Conservation (phyloP, 2,329 filamentous ascomycete species). For the Phialemoniopsis sp. region DNA sequence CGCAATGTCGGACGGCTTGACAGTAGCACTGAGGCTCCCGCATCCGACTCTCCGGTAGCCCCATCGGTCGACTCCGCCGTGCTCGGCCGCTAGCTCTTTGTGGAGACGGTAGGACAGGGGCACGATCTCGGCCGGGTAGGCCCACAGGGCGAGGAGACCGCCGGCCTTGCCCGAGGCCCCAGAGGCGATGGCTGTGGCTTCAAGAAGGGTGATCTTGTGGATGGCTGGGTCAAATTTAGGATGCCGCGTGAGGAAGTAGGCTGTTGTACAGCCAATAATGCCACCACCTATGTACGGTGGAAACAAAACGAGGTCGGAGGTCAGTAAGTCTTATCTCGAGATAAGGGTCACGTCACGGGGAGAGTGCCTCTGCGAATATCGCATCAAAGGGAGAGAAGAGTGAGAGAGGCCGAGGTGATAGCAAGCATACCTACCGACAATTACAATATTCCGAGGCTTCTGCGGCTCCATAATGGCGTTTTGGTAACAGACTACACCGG, state of each 20-base stretch:
- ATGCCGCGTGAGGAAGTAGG: constrained; percentile 88
- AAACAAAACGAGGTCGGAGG: too few relatives aligned
- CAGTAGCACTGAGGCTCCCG: constrained; percentile 47
- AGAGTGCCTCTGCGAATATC: too few relatives aligned
- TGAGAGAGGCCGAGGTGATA: background rate
- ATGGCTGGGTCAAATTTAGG: constrained; percentile 69
- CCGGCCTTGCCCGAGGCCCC: constrained; percentile 94
- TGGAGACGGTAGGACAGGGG: constrained; percentile 83
- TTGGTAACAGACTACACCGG: background rate
- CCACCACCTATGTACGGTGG: constrained; percentile 63
- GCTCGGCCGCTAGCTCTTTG: constrained; percentile 76
- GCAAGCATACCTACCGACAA: constrained; percentile 31
- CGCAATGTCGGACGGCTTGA: constrained; percentile 16
- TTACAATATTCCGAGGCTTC: constrained; percentile 25
- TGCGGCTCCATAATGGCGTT: constrained; percentile 14
- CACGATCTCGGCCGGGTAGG: constrained; percentile 80
- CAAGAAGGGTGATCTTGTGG: constrained; percentile 80
- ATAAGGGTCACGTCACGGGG: too few relatives aligned
- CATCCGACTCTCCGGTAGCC: constrained; percentile 80
- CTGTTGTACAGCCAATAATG: constrained; percentile 87
- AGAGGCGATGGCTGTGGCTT: constrained; percentile 81
- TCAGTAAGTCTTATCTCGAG: constrained; percentile 4
- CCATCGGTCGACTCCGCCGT: constrained; percentile 75
- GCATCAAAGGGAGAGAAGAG: background rate
- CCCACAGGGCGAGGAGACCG: constrained; percentile 85